phyloP scores from a whole-genome alignment of 305 asterid species.

The Striga hermonthica region DNA sequence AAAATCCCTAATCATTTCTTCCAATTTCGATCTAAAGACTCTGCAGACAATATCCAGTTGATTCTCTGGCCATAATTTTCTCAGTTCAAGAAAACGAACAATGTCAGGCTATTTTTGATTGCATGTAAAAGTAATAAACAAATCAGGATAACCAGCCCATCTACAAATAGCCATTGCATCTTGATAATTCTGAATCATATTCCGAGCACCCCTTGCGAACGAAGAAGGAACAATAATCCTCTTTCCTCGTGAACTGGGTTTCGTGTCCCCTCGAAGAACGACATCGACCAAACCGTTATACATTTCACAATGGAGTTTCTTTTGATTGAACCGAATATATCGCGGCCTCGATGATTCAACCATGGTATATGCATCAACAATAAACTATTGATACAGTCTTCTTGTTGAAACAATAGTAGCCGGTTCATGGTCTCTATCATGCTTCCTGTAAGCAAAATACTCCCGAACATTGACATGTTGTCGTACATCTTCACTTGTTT shows the following conservation, averaged over 20 bases:
- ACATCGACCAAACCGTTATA: neutral
- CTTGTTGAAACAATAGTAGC: neutral
- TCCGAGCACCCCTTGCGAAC: neutral
- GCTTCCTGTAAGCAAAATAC: neutral
- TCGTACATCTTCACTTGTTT: too few relatives aligned
- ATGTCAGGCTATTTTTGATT: too few relatives aligned
- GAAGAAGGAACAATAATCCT: neutral
- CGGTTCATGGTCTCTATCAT: neutral
- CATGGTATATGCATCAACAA: neutral
- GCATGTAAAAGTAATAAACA: too few relatives aligned
- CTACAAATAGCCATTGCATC: too few relatives aligned
- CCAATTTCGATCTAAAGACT: too few relatives aligned
- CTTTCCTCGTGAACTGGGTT: neutral
- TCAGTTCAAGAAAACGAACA: too few relatives aligned
- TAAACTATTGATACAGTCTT: neutral
- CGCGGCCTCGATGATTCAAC: neutral
- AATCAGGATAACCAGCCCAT: too few relatives aligned
- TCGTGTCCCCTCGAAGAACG: neutral
- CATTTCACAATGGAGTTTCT: neutral
- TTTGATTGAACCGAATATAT: neutral
- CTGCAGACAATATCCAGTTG: too few relatives aligned
- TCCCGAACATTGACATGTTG: neutral
- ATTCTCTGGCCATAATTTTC: too few relatives aligned
- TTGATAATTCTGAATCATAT: too few relatives aligned
- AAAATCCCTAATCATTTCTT: too few relatives aligned